Evolutionary conservation across 768 basidiomycete species (phyloP).

Genomic region (Boletus pseudopeckii): DNA sequence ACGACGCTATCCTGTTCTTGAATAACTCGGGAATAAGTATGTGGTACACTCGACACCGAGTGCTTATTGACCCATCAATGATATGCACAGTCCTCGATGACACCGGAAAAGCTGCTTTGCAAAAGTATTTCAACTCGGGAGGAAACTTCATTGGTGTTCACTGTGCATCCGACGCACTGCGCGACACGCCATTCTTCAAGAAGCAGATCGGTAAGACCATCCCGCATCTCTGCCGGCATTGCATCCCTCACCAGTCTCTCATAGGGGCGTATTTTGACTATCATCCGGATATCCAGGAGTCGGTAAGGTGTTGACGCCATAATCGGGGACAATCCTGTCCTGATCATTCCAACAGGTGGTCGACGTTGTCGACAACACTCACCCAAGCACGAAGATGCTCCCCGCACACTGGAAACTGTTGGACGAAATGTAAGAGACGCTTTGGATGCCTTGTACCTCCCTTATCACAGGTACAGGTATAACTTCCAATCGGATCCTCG

Average conservation of each 20-base stretch:
- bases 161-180: conserved; percentile 58
- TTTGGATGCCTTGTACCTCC: conserved; percentile 2
- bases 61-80: not conserved
- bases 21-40: conserved; percentile 66
- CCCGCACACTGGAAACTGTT: conserved; percentile 50
- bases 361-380: conserved; percentile 49
- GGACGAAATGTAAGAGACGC: conserved; percentile 54
- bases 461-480: conserved; percentile 42
- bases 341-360: conserved; percentile 44
- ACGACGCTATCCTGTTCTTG: conserved; percentile 68
- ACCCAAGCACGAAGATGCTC: conserved; percentile 59
- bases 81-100: conserved; percentile 49
- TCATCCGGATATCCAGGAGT: conserved; percentile 62
- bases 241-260: conserved; percentile 1
- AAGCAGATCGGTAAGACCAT: conserved; percentile 48
- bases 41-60: conserved; percentile 10
- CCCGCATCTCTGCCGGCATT: not conserved
- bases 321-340: not conserved
- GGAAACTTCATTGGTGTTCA: conserved; percentile 73
- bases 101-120: conserved; percentile 56
- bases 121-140: conserved; percentile 60
- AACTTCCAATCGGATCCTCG: conserved; percentile 74
- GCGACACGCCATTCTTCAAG: conserved; percentile 54
- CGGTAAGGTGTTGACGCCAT: conserved; percentile 40
- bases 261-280: conserved; percentile 68